Base-by-base conservation (phyloP, 2,329 filamentous ascomycete genomes). In the Diaporthe vaccinii region DNA sequence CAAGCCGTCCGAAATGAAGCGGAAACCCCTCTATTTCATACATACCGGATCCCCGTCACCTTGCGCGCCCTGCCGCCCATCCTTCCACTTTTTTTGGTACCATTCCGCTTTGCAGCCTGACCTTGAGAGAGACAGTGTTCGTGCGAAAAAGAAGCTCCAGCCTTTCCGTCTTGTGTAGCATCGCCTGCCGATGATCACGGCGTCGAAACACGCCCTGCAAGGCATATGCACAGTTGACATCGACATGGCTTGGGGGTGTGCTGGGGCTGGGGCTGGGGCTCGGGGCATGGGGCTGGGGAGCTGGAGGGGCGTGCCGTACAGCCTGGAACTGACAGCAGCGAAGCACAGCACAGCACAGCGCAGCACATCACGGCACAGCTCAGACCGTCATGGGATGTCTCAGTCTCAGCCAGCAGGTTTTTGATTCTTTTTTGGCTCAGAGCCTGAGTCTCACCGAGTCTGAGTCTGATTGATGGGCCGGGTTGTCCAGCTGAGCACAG, bases 81-180 rank as follows among this genome's bases (percentile, higher is more conserved):
- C 9, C n/a, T 39, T 22, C 51, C 34, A 20, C 39, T 39, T 31
- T 28, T 46, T 46, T 28, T 70, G 41, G 55, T 58, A 25, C 34
- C 65, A 65, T 71, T 71, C 73, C 55, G 65, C 65, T 39, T 58
- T 58, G n/a, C 68, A 68, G 75, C 55, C 76, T 62, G 67, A 62
- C 74, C 69, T 68, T 65, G 69, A 51, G 28, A 15, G 41, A 14
- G 22, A 20, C 15, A 36, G 12, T 20, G 39, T 31, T 1, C 34
- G 34, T 34, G 34, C 34, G 6, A 76, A 77, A 72, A 57, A 73
- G 72, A 55, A 68, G 72, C 72, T 65, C 58, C 53, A 58, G 41
- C 39, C 61, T n/a, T n/a, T 28, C 53, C 46, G 57, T 36, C 57
- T 75, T 72, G 44, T 34, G 73, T 75, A 51, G 61, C 69, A 73